Evolutionary conservation across 2,329 filamentous ascomycete species (phyloP), one percentile per base, ranked within the genome.

Genomic region (Fusarium newnesense): DNA sequence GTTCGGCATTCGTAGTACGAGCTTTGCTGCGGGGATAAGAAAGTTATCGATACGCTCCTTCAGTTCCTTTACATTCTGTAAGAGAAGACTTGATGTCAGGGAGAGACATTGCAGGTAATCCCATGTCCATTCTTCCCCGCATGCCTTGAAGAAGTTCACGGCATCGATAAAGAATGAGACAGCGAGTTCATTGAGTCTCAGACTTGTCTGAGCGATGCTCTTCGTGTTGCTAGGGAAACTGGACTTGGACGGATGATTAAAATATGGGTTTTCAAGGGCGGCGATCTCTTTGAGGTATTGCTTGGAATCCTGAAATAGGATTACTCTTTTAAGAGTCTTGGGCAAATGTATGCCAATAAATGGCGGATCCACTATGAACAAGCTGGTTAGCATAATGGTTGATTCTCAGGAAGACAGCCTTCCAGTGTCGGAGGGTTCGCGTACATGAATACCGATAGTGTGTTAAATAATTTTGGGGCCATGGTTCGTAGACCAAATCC

Each of bases 91-190:
- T n/a, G 64, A 44, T n/a, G 64, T 68, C 2, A 68, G 56, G 4
- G 47, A 21, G 4, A 68, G 15, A 18, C 26, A 68, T 26, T 50
- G 1, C 2, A 68, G 37, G 2, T 21, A 13, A 24, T 15, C 1
- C 66, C 66, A 62, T 1, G n/a, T 56, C 42, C 64, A 44, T 36
- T 6, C 18, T 44, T 36, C 4, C 1, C 19, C 4, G 1, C 66
- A 68, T 6, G 11, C 19, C 9, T 8, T 0, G 6, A 68, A 53
- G 7, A 62, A 56, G 0, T 56, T 1, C 13, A 12, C 19, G 4
- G 56, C 49, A 9, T 37, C 9, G 34, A 63, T 9, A 13, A 56
- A 10, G 28, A 68, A 68, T 21, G 64, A 68, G 10, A 68, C 43
- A 3, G 18, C 9, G 15, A 62, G 42, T 30, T 62, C 15, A 11